Conservation (phyloP, 208 protist species). For the Trypanosoma congolense region DNA sequence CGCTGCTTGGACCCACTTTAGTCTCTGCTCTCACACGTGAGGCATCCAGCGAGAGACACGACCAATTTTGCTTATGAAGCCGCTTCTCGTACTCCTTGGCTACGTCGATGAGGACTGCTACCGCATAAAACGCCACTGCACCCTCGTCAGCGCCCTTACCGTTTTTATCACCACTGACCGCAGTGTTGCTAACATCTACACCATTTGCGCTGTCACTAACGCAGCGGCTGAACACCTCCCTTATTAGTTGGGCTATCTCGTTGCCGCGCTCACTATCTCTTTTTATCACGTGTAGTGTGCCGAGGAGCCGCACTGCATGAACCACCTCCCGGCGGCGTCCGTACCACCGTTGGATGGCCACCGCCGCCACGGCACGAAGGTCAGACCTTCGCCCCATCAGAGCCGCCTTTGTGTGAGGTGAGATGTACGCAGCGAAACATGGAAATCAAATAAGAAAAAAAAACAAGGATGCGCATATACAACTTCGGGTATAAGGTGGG, state of each 20-base stretch:
- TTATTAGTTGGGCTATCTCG: not conserved
- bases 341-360: constrained; percentile 29
- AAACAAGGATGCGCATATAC: constrained; percentile 8
- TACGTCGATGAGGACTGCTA: constrained; percentile 18
- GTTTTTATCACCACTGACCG: not conserved
- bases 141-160: not conserved
- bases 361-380: constrained; percentile 10
- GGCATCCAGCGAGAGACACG: too few species aligned
- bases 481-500: too few species aligned
- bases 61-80: constrained; percentile 40
- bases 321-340: constrained; percentile 5
- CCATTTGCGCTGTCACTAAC: not conserved
- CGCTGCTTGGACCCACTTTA: too few species aligned
- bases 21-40: too few species aligned
- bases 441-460: not conserved
- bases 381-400: constrained; percentile 12
- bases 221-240: not conserved
- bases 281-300: constrained; percentile 17
- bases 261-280: constrained; percentile 2
- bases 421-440: too few species aligned
- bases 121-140: not conserved
- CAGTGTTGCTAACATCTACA: not conserved
- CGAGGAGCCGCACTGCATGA: constrained; percentile 18
- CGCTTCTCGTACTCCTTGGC: constrained; percentile 23
- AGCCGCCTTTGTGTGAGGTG: not conserved